phyloP scores from a whole-genome alignment of 441 rosid genomes.

The Pelargonium australe region DNA sequence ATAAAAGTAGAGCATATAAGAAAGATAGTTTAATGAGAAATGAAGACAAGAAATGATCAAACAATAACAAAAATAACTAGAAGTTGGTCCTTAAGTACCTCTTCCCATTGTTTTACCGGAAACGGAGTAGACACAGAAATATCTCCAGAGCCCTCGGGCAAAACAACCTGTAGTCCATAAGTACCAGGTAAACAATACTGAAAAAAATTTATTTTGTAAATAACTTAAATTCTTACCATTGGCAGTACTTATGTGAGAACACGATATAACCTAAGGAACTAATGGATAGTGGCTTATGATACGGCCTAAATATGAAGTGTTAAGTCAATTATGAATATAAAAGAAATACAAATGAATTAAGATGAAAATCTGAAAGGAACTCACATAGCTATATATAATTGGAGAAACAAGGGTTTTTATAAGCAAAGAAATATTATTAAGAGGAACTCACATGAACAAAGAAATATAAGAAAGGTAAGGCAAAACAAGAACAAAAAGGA shows the following conservation, averaged over 20 bases:
- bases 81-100: slow-evolving; percentile 42
- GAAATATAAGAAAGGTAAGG: no score
- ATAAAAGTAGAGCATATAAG: not conserved
- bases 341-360: no score
- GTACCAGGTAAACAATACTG: slow-evolving; percentile 15
- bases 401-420: not conserved
- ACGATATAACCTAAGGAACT: no score
- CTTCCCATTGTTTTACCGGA: slow-evolving; percentile 58
- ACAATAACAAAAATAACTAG: slow-evolving; percentile 6
- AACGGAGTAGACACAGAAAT: slow-evolving; percentile 68
- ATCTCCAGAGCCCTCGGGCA: slow-evolving; percentile 80
- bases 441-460: no score
- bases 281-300: no score
- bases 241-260: not conserved
- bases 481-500: not conserved
- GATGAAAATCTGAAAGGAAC: not conserved
- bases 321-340: no score
- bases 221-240: not conserved
- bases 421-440: no score
- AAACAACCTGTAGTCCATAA: slow-evolving; percentile 56
- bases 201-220: slow-evolving; percentile 4
- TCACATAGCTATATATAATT: not conserved
- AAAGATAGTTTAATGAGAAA: not conserved
- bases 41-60: slow-evolving; percentile 4
- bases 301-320: no score